These are phyloP conservation scores for Hemisphaericaspora lyxosophila DNA, from an alignment of 1,139 yeast species.

Conservation along the genomic window DNA sequence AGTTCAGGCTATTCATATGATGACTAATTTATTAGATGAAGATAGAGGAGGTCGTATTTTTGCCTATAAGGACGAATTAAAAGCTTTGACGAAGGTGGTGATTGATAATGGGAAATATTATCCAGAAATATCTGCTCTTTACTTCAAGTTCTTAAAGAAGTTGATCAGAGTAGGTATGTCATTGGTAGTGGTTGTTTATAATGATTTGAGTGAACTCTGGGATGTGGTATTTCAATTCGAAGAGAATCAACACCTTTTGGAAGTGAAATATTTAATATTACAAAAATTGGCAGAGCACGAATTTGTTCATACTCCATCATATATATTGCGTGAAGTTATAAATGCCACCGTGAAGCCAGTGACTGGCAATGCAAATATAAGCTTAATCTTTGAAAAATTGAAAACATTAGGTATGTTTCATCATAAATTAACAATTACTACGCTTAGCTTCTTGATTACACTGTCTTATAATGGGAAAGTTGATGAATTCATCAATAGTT, in stretches of 20 bases:
- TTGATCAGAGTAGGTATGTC: conserved; percentile 18
- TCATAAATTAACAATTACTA: conserved; percentile 8
- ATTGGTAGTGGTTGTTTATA: not conserved
- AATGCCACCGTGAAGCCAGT: conserved; percentile 1
- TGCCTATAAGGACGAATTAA: conserved; percentile 13
- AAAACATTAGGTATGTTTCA: conserved; percentile 30
- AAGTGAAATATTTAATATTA: conserved; percentile 9
- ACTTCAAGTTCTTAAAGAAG: conserved; percentile 32
- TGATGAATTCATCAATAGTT: conserved; percentile 16
- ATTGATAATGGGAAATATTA: conserved; percentile 40
- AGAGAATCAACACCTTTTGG: conserved; percentile 4
- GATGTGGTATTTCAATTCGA: conserved; percentile 3
- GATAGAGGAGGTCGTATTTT: conserved; percentile 17
- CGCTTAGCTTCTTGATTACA: not conserved
- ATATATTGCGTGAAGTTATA: conserved; percentile 1
- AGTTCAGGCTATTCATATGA: conserved; percentile 38
- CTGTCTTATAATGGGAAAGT: conserved; percentile 10
- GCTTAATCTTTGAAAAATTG: conserved; percentile 22
- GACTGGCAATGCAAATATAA: not conserved
- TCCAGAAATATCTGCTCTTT: conserved; percentile 30
- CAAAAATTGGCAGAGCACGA: conserved; percentile 2
- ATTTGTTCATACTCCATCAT: not conserved
- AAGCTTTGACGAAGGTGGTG: conserved; percentile 28
- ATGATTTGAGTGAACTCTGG: conserved; percentile 1
- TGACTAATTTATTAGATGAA: conserved; percentile 29